Evolutionary conservation across 352 stramenopile species (phyloP), one percentile per base, ranked within the genome.

Genomic region (Globisporangium spinosum): DNA sequence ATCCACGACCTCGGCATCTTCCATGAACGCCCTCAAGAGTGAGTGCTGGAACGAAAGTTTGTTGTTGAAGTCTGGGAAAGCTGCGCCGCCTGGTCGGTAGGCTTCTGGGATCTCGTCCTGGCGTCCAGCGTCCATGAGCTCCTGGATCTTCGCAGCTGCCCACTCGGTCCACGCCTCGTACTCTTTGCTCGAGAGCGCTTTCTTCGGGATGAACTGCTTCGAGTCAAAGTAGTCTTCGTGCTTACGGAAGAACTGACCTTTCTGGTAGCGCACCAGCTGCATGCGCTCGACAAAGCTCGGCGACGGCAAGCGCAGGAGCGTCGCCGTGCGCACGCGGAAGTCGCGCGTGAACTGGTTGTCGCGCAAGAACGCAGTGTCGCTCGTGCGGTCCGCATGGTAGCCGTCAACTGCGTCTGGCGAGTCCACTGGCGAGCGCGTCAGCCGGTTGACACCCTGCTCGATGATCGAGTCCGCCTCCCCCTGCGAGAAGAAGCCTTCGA

Each of bases 141-240:
- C 49, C n/a, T 70, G 45, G 55, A 83, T 80, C 67, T 74, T 77
- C 13, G 63, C 40, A 0, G 74, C 75, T 0, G 85, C 81, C 83
- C 83, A 93, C 7, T 57, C 49, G 20, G 75, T 74, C 81, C 82
- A 93, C 45, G 34, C 66, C 15, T 71, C 43, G 67, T 84, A 91
- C 38, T 87, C 78, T 0, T 71, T 29, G 3, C 35, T 62, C 12
- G 77, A 76, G 23, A 87, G 67, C 49, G 75, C 51, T 17, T 86
- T 76, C 38, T 59, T 75, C 3, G 77, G 77, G 12, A 90, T 35
- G 38, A 92, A 90, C 65, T 83, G 73, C 67, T 89, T 90, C 23
- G 77, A 88, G 35, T 86, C 73, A 65, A 93, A 93, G 65, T 90
- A 90, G 64, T 93, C 85, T 65, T 91, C 78, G 64, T 91, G 85